These are phyloP conservation scores for Cutaneotrichosporon sp. DNA, from an alignment of 1,284 basidiomycete species.

Conservation along the genomic window DNA sequence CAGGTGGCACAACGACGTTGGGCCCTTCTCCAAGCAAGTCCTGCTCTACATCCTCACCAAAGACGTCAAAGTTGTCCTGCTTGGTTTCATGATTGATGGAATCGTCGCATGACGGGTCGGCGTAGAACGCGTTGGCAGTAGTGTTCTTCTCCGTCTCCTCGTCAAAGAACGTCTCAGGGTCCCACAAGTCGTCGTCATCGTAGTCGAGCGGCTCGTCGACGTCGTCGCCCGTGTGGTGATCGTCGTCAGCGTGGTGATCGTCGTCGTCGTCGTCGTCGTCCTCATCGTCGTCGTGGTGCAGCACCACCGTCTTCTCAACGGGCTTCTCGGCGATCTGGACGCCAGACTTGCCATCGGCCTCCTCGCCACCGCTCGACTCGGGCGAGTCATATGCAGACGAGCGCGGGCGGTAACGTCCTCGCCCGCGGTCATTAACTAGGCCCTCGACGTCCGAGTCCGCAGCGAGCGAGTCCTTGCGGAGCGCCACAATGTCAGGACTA, in stretches of 20 bases:
- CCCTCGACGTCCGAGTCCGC: constrained; percentile 62
- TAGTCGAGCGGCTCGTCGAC: constrained; percentile 32
- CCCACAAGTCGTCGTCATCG: constrained; percentile 46
- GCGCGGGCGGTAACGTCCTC: constrained; percentile 53
- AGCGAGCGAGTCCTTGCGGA: constrained; percentile 61
- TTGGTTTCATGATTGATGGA: neutral
- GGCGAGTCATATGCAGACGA: constrained; percentile 48
- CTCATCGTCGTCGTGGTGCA: neutral
- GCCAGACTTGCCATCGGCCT: constrained; percentile 40
- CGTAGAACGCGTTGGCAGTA: constrained; percentile 64
- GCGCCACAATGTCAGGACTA: constrained; percentile 68
- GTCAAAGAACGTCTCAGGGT: constrained; percentile 64
- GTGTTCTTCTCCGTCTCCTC: constrained; percentile 71
- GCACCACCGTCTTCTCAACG: neutral
- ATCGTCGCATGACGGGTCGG: constrained; percentile 22
- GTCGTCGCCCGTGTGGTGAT: constrained; percentile 49
- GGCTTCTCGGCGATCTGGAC: neutral
- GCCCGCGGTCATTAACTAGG: constrained; percentile 40
- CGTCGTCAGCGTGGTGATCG: constrained; percentile 52
- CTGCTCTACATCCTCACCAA: constrained; percentile 57
- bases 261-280: constrained; percentile 26
- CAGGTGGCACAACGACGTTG: constrained; percentile 66
- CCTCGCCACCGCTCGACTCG: constrained; percentile 38
- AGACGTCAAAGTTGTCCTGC: constrained; percentile 29
- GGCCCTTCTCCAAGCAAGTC: constrained; percentile 60